A percentile compares a stretch with the other conserved stretches of the same genome.
Evolutionary conservation across 495 filamentous ascomycete genomes (phyloP).

Genomic region (Tuber microsphaerosporum): DNA sequence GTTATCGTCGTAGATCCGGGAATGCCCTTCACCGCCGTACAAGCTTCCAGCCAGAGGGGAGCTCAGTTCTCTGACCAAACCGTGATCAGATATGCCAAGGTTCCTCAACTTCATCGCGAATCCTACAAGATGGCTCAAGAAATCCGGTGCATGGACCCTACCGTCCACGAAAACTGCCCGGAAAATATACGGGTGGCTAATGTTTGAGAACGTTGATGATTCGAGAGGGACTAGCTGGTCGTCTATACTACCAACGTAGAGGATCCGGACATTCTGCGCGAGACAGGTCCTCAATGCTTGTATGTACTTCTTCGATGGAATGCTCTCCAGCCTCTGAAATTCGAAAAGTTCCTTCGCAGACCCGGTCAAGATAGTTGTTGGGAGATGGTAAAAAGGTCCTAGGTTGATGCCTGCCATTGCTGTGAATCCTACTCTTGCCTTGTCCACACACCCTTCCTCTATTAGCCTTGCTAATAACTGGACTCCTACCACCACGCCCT

Average conservation of each 20-base stretch:
- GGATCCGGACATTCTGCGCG: slow-evolving; percentile 69
- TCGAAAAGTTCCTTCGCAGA: slow-evolving; percentile 89
- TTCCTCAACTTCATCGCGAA: slow-evolving; percentile 91
- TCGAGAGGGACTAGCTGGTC: slow-evolving; percentile 92
- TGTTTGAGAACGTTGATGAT: slow-evolving; percentile 76
- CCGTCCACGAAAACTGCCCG: slow-evolving; percentile 92
- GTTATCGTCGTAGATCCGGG: slow-evolving; percentile 80
- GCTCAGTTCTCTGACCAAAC: slow-evolving; percentile 84
- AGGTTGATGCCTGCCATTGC: slow-evolving; percentile 74
- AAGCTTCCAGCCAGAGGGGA: slow-evolving; percentile 81
- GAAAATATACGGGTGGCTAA: slow-evolving; percentile 84
- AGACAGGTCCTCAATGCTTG: slow-evolving; percentile 64
- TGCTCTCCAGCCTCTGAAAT: slow-evolving; percentile 70
- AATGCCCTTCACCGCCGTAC: slow-evolving; percentile 88
- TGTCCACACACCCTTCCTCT: slow-evolving; percentile 45
- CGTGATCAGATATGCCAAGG: slow-evolving; percentile 83
- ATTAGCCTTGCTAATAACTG: slow-evolving; percentile 93
- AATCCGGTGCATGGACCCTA: slow-evolving; percentile 84
- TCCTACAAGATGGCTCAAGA: slow-evolving; percentile 84
- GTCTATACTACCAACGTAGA: slow-evolving; percentile 86
- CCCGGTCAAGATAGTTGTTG: slow-evolving; percentile 72
- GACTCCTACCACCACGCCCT: slow-evolving; percentile 86
- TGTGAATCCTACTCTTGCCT: slow-evolving; percentile 37
- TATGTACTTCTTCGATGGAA: slow-evolving; percentile 74
- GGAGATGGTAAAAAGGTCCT: slow-evolving; percentile 63